Percentiles rank a stretch among this genome's conserved stretches.
Evolutionary conservation across 176 grass and related monocot species (phyloP).

Genomic region (Ensete glaucum): DNA sequence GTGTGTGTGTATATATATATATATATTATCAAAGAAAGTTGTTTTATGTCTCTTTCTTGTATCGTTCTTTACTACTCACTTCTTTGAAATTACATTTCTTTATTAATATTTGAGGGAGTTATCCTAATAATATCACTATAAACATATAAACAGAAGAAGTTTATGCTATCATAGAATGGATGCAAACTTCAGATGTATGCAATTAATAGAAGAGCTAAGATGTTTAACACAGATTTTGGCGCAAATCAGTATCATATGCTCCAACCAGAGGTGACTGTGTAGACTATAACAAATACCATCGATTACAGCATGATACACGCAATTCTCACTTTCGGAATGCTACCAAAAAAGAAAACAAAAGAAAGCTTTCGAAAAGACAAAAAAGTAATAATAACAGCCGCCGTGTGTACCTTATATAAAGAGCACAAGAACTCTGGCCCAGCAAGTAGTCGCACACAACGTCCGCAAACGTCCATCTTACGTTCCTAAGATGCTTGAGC

Average conservation of each 20-base stretch:
- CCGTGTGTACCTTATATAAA: slow-evolving; percentile 63
- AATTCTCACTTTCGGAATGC: background rate
- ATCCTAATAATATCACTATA: background rate
- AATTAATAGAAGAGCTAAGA: background rate
- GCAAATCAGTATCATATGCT: background rate
- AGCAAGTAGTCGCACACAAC: slow-evolving; percentile 73
- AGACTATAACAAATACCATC: too few species aligned
- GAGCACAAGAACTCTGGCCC: slow-evolving; percentile 75
- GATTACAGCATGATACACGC: background rate
- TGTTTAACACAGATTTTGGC: background rate
- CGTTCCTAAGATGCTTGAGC: slow-evolving; percentile 94
- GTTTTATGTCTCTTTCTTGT: too few species aligned
- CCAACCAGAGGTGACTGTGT: background rate
- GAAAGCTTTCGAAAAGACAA: background rate
- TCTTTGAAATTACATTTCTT: too few species aligned
- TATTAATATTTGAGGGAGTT: too few species aligned
- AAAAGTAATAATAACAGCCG: background rate
- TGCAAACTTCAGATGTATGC: background rate
- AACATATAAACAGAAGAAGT: background rate
- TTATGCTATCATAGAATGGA: background rate
- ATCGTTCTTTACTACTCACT: too few species aligned
- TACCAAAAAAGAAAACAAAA: background rate
- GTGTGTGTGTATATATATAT: too few species aligned
- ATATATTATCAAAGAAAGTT: too few species aligned
- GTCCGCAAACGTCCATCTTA: slow-evolving; percentile 71